These are phyloP conservation scores for Capsaspora owczarzaki DNA, from an alignment of 78 protist species.

Conservation along the genomic window DNA sequence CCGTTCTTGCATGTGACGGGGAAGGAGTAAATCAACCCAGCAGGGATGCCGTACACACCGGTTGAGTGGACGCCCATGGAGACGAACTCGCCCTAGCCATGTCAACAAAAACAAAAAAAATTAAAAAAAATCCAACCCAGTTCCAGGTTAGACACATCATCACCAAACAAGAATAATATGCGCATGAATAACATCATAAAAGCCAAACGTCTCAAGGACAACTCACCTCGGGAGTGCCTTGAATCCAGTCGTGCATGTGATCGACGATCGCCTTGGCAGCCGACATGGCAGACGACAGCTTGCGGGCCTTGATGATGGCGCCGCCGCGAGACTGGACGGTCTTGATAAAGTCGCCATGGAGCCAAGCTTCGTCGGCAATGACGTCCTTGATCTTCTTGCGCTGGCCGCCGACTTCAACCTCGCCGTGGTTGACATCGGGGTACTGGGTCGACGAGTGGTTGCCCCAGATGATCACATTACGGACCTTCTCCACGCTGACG, in stretches of 20 bases:
- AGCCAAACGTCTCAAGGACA: not conserved
- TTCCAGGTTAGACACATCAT: not conserved
- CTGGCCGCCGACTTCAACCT: not conserved
- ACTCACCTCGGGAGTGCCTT: slow-evolving; percentile 40
- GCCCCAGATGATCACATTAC: slow-evolving; percentile 85
- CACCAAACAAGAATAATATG: not conserved
- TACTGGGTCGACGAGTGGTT: slow-evolving; percentile 77
- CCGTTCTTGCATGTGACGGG: slow-evolving; percentile 46
- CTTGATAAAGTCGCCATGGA: slow-evolving; percentile 10
- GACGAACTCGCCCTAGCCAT: slow-evolving; percentile 23
- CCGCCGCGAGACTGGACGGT: slow-evolving; percentile 87
- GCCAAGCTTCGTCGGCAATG: slow-evolving; percentile 11
- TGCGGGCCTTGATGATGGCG: slow-evolving; percentile 66
- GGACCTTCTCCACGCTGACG: slow-evolving; percentile 32
- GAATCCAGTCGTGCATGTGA: slow-evolving; percentile 57
- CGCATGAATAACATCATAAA: not conserved
- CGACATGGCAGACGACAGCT: slow-evolving; percentile 66
- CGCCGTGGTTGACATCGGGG: slow-evolving; percentile 55
- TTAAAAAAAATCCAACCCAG: not conserved
- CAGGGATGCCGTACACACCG: slow-evolving; percentile 47
- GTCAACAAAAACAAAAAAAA: not conserved
- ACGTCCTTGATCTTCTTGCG: not conserved
- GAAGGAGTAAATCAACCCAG: slow-evolving; percentile 57
- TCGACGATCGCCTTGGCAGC: slow-evolving; percentile 76
- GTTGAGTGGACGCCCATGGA: slow-evolving; percentile 66